Conservation (phyloP, 768 basidiomycete genomes). For the Gautieria morchelliformis region DNA sequence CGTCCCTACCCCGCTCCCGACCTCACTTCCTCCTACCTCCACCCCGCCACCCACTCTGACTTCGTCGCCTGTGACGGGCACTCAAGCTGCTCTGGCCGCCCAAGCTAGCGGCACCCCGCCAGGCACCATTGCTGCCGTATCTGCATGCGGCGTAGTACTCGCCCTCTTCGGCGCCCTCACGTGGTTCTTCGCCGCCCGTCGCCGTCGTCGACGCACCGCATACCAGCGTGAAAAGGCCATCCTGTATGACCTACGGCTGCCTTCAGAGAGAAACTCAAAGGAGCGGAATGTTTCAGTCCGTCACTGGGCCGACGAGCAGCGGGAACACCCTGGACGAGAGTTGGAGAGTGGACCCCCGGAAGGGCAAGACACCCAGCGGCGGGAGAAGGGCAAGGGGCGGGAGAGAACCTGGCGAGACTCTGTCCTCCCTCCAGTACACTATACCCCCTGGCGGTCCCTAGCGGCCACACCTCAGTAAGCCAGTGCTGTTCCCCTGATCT, state of each 20-base stretch:
- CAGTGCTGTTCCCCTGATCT: no score
- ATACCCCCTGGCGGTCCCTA: neutral
- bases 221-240: slow-evolving; percentile 24
- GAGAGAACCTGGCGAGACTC: neutral
- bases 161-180: neutral
- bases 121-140: slow-evolving; percentile 5
- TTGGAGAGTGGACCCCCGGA: neutral
- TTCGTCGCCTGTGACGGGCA: neutral
- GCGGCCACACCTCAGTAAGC: neutral
- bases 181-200: slow-evolving; percentile 32
- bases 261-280: neutral
- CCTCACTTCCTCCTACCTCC: slow-evolving; percentile 7
- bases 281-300: neutral
- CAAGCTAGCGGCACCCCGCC: neutral
- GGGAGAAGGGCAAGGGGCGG: neutral
- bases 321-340: neutral
- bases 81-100: neutral
- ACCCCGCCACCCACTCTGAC: slow-evolving; percentile 3
- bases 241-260: neutral
- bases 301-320: neutral
- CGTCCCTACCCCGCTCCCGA: slow-evolving; percentile 1
- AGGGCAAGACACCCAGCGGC: neutral
- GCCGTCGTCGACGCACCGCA: slow-evolving; percentile 57
- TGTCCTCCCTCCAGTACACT: neutral
- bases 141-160: neutral